Base-by-base conservation (phyloP, 2,329 filamentous ascomycete species). In the Aspergillus costaricaensis region DNA sequence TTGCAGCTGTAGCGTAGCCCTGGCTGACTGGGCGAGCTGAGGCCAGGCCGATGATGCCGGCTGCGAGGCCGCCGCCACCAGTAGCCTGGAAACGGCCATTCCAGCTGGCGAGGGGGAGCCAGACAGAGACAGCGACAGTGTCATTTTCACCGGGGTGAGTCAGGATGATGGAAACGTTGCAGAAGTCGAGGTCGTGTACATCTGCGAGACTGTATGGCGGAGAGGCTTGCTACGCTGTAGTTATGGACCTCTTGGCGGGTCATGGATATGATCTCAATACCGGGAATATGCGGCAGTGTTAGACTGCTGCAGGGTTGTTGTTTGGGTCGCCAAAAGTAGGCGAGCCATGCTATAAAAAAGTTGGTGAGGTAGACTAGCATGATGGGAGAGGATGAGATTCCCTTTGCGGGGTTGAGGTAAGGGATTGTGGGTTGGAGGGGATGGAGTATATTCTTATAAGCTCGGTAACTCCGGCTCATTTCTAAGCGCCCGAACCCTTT, bases 21-120 rank as follows among this genome's bases (percentile, higher is more conserved):
- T 47, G 52, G 17, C 15, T 55, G 23, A 55, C 38, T 8, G 52
- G 38, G 15, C 7, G 21, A 9, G 23, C 23, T 23, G 41, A 38
- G 15, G 15, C 10, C 5, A 25, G 17, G 7, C 52, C 57, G 10
- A 49, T 50, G 21, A 43, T 57, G 15, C 60, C 60, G 2, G 60
- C 54, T 8, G 53, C 57, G 1, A 59, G 19, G 0, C 60, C 60
- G 3, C 60, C 57, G 5, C 60, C 60, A 2, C 60, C 57, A 2
- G 60, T 59, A 2, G 60, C 60, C 19, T 30, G 58, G 60, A 54
- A 62, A 23, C 60, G 52, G 2, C 36, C 36, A 19, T 62, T 62
- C 60, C 60, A 62, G 7, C 8, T 4, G 15, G 32, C 9, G n/a
- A 51, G 30, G n/a, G 60, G 60, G 5, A 62, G 52, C 52, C 44